Percentiles rank a stretch among this genome's conserved stretches.
phyloP scores from a whole-genome alignment of 2,329 filamentous ascomycete species.

The Rugonectria rugulosa region DNA sequence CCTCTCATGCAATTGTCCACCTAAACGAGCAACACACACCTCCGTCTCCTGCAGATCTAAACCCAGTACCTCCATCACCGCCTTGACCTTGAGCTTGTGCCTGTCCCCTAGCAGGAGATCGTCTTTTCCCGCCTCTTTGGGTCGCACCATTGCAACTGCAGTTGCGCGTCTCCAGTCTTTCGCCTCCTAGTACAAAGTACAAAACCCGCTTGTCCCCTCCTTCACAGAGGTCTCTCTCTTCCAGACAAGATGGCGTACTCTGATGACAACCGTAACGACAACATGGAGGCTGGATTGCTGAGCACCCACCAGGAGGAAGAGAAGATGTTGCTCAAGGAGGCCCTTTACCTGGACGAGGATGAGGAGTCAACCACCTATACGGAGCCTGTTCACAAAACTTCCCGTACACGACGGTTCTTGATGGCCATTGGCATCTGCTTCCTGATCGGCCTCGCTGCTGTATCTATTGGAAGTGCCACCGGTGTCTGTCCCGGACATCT shows the following conservation, averaged over 20 bases:
- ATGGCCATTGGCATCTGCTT: slow-evolving; percentile 36
- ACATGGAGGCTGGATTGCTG: slow-evolving; percentile 41
- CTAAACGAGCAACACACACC: slow-evolving; percentile 8
- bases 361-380: slow-evolving; percentile 29
- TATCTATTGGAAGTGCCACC: slow-evolving; percentile 33
- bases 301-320: slow-evolving; percentile 38
- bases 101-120: slow-evolving; percentile 33
- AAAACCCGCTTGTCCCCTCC: slow-evolving; percentile 33
- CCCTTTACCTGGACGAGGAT: slow-evolving; percentile 37
- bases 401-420: slow-evolving; percentile 34
- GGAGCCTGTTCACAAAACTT: slow-evolving; percentile 27
- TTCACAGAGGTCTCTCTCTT: slow-evolving; percentile 1
- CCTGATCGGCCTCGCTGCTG: slow-evolving; percentile 34
- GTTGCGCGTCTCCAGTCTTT: not conserved
- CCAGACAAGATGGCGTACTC: slow-evolving; percentile 29
- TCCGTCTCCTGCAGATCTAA: slow-evolving; percentile 25
- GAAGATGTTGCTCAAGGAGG: slow-evolving; percentile 40
- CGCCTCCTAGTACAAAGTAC: slow-evolving; percentile 32
- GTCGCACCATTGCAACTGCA: slow-evolving; percentile 18
- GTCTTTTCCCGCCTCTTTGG: slow-evolving; percentile 19
- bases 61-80: too few species aligned
- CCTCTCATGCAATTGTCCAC: slow-evolving; percentile 27
- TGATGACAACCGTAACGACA: slow-evolving; percentile 38
- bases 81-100: slow-evolving; percentile 22
- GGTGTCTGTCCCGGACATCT: slow-evolving; percentile 38